Conservation (phyloP, 208 protist species). For the Acanthamoeba healyi region DNA sequence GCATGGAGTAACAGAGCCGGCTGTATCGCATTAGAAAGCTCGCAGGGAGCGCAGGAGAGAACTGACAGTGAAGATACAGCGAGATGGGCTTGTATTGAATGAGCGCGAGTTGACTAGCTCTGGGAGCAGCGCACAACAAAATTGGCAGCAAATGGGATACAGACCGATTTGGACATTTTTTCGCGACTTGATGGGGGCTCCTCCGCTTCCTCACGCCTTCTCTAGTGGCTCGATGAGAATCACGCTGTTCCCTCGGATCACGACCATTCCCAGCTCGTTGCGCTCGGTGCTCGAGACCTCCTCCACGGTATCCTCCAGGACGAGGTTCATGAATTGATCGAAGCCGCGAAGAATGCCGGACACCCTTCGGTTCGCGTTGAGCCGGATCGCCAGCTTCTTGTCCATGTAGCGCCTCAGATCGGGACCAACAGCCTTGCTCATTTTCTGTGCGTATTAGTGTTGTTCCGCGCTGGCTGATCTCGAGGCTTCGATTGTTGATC, state of each 20-base stretch:
- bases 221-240: conserved; percentile 81
- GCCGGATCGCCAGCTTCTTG: conserved; percentile 92
- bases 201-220: neutral
- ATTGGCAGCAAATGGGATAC: too few species aligned
- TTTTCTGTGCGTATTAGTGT: neutral
- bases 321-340: conserved; percentile 98
- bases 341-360: conserved; percentile 96
- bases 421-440: conserved; percentile 52
- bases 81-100: too few species aligned
- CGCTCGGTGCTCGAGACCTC: conserved; percentile 90
- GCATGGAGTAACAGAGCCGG: too few species aligned
- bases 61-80: too few species aligned
- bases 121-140: too few species aligned
- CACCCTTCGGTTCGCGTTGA: conserved; percentile 96
- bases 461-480: neutral
- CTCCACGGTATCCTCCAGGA: conserved; percentile 97
- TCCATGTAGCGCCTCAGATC: conserved; percentile 95
- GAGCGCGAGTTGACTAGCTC: too few species aligned
- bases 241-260: conserved; percentile 85
- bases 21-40: too few species aligned
- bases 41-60: too few species aligned
- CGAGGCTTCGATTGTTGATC: neutral
- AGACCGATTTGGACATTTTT: too few species aligned
- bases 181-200: neutral
- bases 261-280: conserved; percentile 93